These are phyloP conservation scores for Dactylellina leptospora DNA, from an alignment of 2,329 filamentous ascomycete species.

Conservation along the genomic window DNA sequence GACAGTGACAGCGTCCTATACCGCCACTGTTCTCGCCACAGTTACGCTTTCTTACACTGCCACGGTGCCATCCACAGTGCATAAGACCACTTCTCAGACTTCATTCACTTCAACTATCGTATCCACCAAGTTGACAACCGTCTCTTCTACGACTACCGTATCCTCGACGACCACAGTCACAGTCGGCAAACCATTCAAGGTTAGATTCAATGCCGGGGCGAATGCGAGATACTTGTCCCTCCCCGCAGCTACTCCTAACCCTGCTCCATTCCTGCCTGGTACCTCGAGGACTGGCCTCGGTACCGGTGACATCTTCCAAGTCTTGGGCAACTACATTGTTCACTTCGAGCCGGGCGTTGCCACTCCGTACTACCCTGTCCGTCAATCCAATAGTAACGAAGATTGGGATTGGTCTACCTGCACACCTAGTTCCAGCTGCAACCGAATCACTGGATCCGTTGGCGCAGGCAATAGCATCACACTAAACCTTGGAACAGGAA, in stretches of 20 bases:
- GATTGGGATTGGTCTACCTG: slow-evolving; percentile 16
- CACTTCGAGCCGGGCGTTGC: not conserved
- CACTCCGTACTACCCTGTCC: slow-evolving; percentile 16
- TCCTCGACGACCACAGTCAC: slow-evolving; percentile 27
- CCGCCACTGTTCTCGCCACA: slow-evolving; percentile 17
- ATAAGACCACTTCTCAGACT: not conserved
- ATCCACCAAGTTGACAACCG: slow-evolving; percentile 4
- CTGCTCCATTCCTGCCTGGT: too few relatives aligned
- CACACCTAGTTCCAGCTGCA: not conserved
- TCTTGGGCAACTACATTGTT: slow-evolving; percentile 3
- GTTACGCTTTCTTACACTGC: slow-evolving; percentile 14
- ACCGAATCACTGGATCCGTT: not conserved
- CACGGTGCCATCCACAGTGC: slow-evolving; percentile 26
- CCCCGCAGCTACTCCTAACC: too few relatives aligned
- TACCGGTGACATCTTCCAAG: slow-evolving; percentile 2
- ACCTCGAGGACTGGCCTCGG: too few relatives aligned
- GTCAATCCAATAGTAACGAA: not conserved
- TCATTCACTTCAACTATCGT: slow-evolving; percentile 14
- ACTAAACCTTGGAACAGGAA: not conserved
- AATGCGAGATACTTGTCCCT: not conserved
- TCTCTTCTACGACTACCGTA: slow-evolving; percentile 4
- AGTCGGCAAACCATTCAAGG: slow-evolving; percentile 15
- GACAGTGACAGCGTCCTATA: slow-evolving; percentile 18
- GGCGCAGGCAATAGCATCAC: not conserved
- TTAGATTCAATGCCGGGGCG: slow-evolving; percentile 4